A percentile compares a stretch with the other conserved stretches of the same genome.
Conservation (phyloP, 2,329 filamentous ascomycete genomes). For the Cladosporium sp. region DNA sequence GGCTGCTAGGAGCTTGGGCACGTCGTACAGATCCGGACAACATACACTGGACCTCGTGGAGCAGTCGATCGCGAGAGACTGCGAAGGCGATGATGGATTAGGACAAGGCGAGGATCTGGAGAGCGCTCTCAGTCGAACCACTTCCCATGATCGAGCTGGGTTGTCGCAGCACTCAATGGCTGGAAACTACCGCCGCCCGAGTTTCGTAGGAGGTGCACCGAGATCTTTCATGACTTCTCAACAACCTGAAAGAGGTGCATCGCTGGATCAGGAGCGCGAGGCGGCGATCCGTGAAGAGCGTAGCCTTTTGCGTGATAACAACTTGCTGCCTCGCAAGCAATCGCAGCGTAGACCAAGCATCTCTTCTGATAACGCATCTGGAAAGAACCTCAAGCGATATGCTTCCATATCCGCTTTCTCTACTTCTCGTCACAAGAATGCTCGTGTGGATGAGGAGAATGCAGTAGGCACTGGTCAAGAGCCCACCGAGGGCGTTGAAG, state of each 20-base stretch:
- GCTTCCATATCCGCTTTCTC: constrained; percentile 13
- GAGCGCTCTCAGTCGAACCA: constrained; percentile 15
- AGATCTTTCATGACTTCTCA: constrained; percentile 65
- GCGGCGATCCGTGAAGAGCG: constrained; percentile 54
- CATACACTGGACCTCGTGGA: constrained; percentile 14
- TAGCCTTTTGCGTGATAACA: constrained; percentile 56
- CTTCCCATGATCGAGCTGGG: constrained; percentile 16
- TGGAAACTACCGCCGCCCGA: constrained; percentile 70
- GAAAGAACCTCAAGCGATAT: constrained; percentile 21
- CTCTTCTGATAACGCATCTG: constrained; percentile 15
- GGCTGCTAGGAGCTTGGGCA: constrained; percentile 23
- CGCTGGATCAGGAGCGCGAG: constrained; percentile 49
- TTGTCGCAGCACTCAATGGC: constrained; percentile 47
- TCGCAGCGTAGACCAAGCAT: constrained; percentile 31
- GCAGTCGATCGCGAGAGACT: constrained; percentile 19
- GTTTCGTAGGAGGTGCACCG: constrained; percentile 67
- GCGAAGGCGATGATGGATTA: constrained; percentile 3
- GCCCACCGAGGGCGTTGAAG: constrained; percentile 35
- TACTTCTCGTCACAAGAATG: constrained; percentile 7
- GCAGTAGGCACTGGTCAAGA: constrained; percentile 7
- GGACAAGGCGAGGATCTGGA: constrained; percentile 14
- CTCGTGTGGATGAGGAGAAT: constrained; percentile 20
- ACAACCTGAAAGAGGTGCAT: constrained; percentile 38
- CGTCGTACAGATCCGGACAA: constrained; percentile 23
- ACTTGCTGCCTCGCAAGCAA: constrained; percentile 53